Evolutionary conservation across 495 filamentous ascomycete genomes (phyloP), one percentile per base, ranked within the genome.

Genomic region (Trichoderma reesei): DNA sequence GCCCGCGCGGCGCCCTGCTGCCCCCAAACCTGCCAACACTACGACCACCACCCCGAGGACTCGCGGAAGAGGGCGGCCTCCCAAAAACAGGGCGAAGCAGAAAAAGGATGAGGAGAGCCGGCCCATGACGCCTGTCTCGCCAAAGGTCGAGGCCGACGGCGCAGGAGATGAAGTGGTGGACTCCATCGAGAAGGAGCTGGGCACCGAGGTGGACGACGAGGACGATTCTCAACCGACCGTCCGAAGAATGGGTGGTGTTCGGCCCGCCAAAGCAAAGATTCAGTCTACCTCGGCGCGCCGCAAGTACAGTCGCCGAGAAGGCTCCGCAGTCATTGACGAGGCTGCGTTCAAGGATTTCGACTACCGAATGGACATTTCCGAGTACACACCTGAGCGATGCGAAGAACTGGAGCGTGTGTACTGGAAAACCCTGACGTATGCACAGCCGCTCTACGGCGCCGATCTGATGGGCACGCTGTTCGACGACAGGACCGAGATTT

Each of bases 381-480:
- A 97, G 38, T 98, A 88, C 71, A 96, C 93, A 0, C 80, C 86
- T 0, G 93, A 98, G 72, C 81, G 94, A 66, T 96, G 94, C 71
- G 89, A 93, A 59, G 95, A 98, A 74, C 80, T 98, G 4, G 94
- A 98, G 75, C 86, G 88, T 34, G 85, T 85, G 62, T 98, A 98
- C 73, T 98, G 94, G 94, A 96, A 91, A 76, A 93, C 89, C 2
- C 80, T 98, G 63, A 97, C 91, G 60, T 98, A 90, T 75, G 95
- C 91, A 66, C 89, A 89, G 59, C 94, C 94, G 0, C 82, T 98
- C 75, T 98, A 98, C 68, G 94, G 95, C 39, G 94, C 95, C 9
- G 94, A 98, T 77, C 93, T 98, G 83, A 89, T 90, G 42, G 94
- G 94, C 33, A 95, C 91, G 3, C 81, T 98, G n/a, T 98, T 98